These are phyloP conservation scores for Fraxinus xanthoxyloides DNA, from an alignment of 305 asterid genomes.

Conservation along the genomic window DNA sequence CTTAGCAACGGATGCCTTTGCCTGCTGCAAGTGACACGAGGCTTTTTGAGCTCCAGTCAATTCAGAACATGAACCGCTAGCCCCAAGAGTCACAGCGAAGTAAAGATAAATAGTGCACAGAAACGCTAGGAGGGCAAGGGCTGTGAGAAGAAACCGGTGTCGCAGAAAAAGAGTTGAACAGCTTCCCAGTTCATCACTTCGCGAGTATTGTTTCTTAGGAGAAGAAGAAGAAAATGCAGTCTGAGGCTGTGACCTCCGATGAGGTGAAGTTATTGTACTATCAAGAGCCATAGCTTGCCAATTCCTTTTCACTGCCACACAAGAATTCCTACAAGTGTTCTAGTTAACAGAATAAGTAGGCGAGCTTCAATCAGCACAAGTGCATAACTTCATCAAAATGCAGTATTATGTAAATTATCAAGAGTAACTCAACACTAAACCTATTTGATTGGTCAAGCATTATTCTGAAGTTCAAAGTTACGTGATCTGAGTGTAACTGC, in stretches of 20 bases:
- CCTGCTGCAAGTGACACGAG: constrained; percentile 36
- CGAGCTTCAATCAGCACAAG: neutral
- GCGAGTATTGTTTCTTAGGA: constrained; percentile 47
- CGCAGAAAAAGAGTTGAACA: constrained; percentile 66
- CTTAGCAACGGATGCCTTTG: constrained; percentile 33
- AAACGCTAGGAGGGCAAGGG: constrained; percentile 73
- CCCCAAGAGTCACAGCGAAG: constrained; percentile 91
- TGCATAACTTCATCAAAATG: neutral
- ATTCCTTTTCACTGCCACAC: constrained; percentile 16
- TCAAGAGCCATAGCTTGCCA: constrained; percentile 63
- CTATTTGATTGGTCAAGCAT: neutral
- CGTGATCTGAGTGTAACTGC: neutral
- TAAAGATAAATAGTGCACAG: constrained; percentile 92
- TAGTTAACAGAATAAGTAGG: constrained; percentile 13
- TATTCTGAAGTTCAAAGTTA: neutral
- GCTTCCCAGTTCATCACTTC: constrained; percentile 61
- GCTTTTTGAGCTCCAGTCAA: constrained; percentile 42
- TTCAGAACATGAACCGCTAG: constrained; percentile 35
- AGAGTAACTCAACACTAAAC: neutral
- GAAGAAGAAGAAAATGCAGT: constrained; percentile 58
- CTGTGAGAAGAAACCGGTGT: constrained; percentile 82
- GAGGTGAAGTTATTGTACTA: constrained; percentile 77
- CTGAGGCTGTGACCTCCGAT: constrained; percentile 74
- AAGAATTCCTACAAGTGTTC: constrained; percentile 31
- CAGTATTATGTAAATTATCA: neutral